phyloP scores from a whole-genome alignment of 768 basidiomycete genomes.

The Gelatoporia subvermispora region DNA sequence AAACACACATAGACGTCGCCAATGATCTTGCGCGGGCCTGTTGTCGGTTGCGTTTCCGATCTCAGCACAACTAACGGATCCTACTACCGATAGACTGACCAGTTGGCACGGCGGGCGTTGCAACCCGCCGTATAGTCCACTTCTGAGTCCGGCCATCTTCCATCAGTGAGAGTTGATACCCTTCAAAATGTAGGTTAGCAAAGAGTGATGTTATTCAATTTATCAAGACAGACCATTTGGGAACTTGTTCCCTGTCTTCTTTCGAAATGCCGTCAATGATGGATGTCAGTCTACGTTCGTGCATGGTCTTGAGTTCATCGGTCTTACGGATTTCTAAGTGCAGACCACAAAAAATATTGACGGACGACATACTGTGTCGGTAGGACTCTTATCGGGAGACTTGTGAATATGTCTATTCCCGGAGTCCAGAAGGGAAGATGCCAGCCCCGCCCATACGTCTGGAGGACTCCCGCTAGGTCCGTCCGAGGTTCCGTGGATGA shows the following conservation, averaged over 20 bases:
- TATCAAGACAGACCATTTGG: neutral
- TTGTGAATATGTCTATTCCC: too few species aligned
- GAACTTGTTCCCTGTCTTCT: neutral
- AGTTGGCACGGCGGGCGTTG: slow-evolving; percentile 56
- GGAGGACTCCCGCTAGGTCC: too few species aligned
- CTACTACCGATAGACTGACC: slow-evolving; percentile 30
- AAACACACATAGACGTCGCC: slow-evolving; percentile 42
- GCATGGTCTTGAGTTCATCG: slow-evolving; percentile 31
- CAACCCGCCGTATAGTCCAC: slow-evolving; percentile 65
- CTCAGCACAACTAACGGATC: neutral
- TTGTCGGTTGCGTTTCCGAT: too few species aligned
- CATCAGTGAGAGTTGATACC: slow-evolving; percentile 40
- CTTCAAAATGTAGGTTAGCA: slow-evolving; percentile 26
- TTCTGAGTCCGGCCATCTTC: slow-evolving; percentile 49
- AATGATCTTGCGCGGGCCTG: slow-evolving; percentile 22
- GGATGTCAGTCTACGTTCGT: slow-evolving; percentile 34
- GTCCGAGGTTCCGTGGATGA: too few species aligned
- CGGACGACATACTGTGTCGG: too few species aligned
- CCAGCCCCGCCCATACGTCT: too few species aligned
- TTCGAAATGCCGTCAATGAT: slow-evolving; percentile 30
- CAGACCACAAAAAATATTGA: too few species aligned
- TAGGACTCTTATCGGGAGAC: too few species aligned
- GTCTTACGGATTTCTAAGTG: slow-evolving; percentile 5
- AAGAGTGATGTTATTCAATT: too few species aligned
- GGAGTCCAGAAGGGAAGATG: too few species aligned